A percentile compares a stretch with the other conserved stretches of the same genome.
Conservation (phyloP, 2,329 filamentous ascomycete genomes). For the Dactylellina leptospora region DNA sequence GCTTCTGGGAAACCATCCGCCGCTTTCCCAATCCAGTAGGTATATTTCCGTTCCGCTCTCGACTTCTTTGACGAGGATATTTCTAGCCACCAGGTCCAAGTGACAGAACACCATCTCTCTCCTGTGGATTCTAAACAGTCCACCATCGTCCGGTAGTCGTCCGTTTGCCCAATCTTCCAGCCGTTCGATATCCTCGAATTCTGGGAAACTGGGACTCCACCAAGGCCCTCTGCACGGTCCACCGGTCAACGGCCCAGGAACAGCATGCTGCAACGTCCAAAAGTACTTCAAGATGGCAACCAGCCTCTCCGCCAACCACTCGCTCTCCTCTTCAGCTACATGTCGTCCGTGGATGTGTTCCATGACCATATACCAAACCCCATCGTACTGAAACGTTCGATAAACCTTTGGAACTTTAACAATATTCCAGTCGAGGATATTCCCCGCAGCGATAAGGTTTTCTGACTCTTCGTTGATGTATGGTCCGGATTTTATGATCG, state of each 20-base stretch:
- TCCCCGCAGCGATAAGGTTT: conserved; percentile 4
- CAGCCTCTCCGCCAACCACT: background rate
- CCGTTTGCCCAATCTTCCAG: background rate
- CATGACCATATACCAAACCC: conserved; percentile 12
- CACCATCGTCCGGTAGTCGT: background rate
- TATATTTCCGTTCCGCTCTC: background rate
- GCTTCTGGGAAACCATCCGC: conserved; percentile 17
- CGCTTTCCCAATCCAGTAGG: conserved; percentile 15
- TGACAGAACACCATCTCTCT: conserved; percentile 13
- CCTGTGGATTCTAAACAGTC: background rate
- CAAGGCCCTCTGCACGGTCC: background rate
- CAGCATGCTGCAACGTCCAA: background rate
- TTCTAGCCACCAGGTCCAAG: conserved; percentile 2
- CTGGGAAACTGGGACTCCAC: background rate
- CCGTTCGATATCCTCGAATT: background rate
- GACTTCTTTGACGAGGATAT: conserved; percentile 4
- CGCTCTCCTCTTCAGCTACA: background rate
- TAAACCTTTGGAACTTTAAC: conserved; percentile 17
- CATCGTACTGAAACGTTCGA: background rate
- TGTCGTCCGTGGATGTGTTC: conserved; percentile 1
- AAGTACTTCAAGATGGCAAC: conserved; percentile 1
- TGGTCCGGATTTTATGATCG: conserved; percentile 11
- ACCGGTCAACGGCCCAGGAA: background rate
- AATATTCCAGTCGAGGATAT: background rate
- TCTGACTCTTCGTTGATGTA: conserved; percentile 2